phyloP scores from a whole-genome alignment of 164 flowering plant genomes.

The Aristolochia californica region DNA sequence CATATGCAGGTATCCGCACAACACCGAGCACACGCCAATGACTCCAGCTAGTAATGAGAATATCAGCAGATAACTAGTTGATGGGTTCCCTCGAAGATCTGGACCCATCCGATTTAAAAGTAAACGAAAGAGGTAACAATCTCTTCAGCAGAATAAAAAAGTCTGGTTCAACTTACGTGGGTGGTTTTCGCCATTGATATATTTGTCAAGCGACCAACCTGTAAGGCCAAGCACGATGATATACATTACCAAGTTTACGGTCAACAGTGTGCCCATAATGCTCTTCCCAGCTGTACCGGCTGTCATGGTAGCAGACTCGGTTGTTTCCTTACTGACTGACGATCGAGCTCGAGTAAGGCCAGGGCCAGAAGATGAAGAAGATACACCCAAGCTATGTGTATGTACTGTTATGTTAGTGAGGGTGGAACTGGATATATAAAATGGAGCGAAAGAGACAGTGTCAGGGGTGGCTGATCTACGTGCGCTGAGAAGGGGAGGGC shows the following conservation, averaged over 20 bases:
- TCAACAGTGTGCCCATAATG: conserved; percentile 31
- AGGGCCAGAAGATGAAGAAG: neutral
- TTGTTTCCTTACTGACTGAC: neutral
- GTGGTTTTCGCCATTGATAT: conserved; percentile 45
- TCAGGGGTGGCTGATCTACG: neutral
- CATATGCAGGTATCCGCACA: conserved; percentile 31
- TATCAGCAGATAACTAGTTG: conserved; percentile 34
- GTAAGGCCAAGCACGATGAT: conserved; percentile 39
- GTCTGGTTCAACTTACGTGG: conserved; percentile 26
- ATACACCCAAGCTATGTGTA: neutral
- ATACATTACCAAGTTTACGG: conserved; percentile 30
- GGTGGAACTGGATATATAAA: neutral
- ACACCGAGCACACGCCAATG: conserved; percentile 26
- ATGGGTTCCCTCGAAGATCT: conserved; percentile 52
- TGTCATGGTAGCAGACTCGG: conserved; percentile 1
- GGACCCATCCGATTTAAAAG: neutral
- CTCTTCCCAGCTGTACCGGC: conserved; percentile 26
- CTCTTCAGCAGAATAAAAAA: neutral
- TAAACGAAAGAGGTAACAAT: neutral
- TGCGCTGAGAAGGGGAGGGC: neutral
- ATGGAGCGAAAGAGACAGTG: neutral
- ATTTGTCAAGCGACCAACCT: conserved; percentile 50
- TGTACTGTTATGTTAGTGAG: neutral
- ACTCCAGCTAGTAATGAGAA: conserved; percentile 38
- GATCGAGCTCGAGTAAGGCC: no score